Conservation (phyloP, 495 filamentous ascomycete genomes). For the Lindgomyces ingoldianus region DNA sequence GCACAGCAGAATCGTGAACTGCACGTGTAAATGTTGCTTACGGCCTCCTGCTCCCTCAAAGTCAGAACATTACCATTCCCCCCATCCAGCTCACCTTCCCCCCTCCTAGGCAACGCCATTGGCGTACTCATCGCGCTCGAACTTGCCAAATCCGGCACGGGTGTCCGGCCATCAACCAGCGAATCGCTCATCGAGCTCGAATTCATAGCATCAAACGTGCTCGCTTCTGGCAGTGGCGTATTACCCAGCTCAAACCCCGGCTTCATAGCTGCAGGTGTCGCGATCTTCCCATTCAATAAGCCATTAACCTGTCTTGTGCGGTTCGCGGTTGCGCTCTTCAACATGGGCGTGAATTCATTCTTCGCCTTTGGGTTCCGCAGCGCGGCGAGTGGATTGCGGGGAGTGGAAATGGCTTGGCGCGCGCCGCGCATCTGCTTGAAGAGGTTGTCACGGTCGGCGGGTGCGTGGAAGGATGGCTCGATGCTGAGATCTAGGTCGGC, state of each 20-base stretch:
- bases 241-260: conserved; percentile 58
- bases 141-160: conserved; percentile 68
- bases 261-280: conserved; percentile 71
- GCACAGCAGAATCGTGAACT: too few relatives aligned
- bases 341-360: conserved; percentile 87
- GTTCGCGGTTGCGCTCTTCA: conserved; percentile 86
- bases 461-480: conserved; percentile 82
- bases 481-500: conserved; percentile 77
- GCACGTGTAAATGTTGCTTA: conserved; percentile 40
- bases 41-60: conserved; percentile 89
- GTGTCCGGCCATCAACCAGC: conserved; percentile 52
- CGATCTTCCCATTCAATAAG: conserved; percentile 49
- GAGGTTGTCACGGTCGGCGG: conserved; percentile 49
- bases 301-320: conserved; percentile 59
- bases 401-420: conserved; percentile 55
- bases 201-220: conserved; percentile 56
- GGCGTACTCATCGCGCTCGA: conserved; percentile 83
- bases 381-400: conserved; percentile 66
- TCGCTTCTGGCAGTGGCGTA: conserved; percentile 50
- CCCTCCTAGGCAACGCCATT: conserved; percentile 64
- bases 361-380: conserved; percentile 64
- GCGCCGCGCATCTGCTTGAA: conserved; percentile 30
- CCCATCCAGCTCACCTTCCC: conserved; percentile 67
- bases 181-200: conserved; percentile 42
- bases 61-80: conserved; percentile 92